These are phyloP conservation scores for Phaffia australis DNA, from an alignment of 768 basidiomycete genomes.

Conservation along the genomic window DNA sequence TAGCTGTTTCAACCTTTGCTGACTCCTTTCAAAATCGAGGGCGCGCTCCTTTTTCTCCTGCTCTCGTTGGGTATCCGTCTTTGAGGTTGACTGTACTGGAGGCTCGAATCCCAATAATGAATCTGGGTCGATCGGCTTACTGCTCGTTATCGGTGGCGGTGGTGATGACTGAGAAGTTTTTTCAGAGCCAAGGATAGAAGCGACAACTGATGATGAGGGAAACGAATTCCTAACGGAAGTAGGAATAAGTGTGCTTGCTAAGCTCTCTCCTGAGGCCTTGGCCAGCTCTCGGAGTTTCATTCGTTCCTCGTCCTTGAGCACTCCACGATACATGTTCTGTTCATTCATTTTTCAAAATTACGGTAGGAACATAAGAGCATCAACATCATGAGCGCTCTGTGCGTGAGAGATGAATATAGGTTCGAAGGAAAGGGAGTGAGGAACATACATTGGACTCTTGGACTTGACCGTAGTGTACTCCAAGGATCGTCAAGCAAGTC, in stretches of 20 bases:
- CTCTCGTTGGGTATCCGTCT: neutral
- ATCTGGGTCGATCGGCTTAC: conserved; percentile 2
- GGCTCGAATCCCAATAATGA: too few relatives aligned
- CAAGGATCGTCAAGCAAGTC: conserved; percentile 3
- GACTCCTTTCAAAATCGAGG: conserved; percentile 6
- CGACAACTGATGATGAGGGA: neutral
- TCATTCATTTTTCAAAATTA: neutral
- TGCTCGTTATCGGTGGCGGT: neutral
- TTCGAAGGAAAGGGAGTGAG: neutral
- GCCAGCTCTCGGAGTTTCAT: conserved; percentile 8
- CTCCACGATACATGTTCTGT: conserved; percentile 14
- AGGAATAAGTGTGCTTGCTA: too few relatives aligned
- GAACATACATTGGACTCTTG: conserved; percentile 8
- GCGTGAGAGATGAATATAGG: neutral
- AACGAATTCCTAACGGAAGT: too few relatives aligned
- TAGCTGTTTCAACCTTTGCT: neutral
- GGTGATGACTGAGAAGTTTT: neutral
- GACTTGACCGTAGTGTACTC: conserved; percentile 12
- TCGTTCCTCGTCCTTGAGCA: conserved; percentile 13
- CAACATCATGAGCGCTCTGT: too few relatives aligned
- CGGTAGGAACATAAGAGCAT: too few relatives aligned
- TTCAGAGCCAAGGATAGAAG: neutral
- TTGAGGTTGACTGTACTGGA: neutral
- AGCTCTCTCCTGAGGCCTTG: neutral
- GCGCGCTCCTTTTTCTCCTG: conserved; percentile 5